Percentiles rank a stretch among this genome's conserved stretches.
These are phyloP conservation scores for Teratosphaeria viscida DNA, from an alignment of 2,329 filamentous ascomycete genomes.

Conservation along the genomic window DNA sequence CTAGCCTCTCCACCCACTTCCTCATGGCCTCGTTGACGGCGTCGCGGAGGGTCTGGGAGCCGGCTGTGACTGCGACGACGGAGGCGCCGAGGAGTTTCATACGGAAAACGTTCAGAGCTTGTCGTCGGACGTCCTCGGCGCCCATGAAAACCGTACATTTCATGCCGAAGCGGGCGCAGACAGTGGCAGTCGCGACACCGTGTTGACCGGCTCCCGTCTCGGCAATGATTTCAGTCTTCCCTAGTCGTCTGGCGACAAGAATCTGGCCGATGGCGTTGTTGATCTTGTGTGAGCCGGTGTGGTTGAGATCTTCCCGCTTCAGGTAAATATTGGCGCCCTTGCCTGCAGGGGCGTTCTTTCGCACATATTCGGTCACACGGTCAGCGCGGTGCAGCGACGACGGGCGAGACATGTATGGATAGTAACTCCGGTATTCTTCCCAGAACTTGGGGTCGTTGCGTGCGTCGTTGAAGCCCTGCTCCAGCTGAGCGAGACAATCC, in stretches of 20 bases:
- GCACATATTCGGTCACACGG: constrained; percentile 59
- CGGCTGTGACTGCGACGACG: constrained; percentile 86
- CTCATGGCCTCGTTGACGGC: constrained; percentile 91
- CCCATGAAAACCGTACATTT: constrained; percentile 98
- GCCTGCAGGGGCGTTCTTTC: constrained; percentile 34
- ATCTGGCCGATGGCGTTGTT: constrained; percentile 96
- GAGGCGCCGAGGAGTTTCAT: constrained; percentile 92
- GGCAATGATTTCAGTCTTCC: constrained; percentile 95
- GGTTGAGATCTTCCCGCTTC: constrained; percentile 95
- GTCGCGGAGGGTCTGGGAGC: constrained; percentile 53
- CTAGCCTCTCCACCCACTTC: constrained; percentile 84
- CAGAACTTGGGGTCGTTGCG: constrained; percentile 85
- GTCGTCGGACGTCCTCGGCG: constrained; percentile 88
- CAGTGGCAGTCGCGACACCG: constrained; percentile 92
- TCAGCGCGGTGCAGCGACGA: constrained; percentile 85
- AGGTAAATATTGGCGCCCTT: constrained; percentile 95
- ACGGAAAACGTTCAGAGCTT: constrained; percentile 95
- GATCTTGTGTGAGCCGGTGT: constrained; percentile 98
- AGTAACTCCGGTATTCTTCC: constrained; percentile 93
- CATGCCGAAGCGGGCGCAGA: constrained; percentile 97
- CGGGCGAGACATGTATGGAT: constrained; percentile 92
- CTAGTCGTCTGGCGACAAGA: constrained; percentile 70
- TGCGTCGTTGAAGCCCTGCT: constrained; percentile 80
- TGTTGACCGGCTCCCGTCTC: constrained; percentile 97
- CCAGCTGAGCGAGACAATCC: constrained; percentile 87